Evolutionary conservation across 2,329 filamentous ascomycete species (phyloP), one percentile per base, ranked within the genome.

Genomic region (Fusarium nisikadoi): DNA sequence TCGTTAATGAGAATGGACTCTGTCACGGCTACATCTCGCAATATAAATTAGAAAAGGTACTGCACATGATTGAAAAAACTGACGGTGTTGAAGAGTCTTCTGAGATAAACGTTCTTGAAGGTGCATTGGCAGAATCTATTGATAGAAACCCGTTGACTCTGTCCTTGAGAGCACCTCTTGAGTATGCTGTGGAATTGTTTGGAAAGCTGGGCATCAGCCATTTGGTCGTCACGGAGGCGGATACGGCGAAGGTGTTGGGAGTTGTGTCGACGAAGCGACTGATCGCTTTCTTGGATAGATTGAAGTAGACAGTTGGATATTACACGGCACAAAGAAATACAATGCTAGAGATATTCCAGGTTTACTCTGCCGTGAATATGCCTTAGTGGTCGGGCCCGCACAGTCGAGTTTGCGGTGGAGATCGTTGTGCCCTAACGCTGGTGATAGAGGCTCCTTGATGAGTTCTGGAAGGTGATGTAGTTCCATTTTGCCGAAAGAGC

Each of bases 401-500:
- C 39, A n/a, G 13, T 9, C 38, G 12, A n/a, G 5, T 20, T 8
- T n/a, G 8, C 12, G 13, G 8, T 2, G 7, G 35, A 36, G 20
- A n/a, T n/a, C 1, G 14, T 41, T 14, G 38, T 41, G 38, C 19
- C 12, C 14, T 14, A 8, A 31, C 13, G n/a, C 1, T 3, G 7
- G 8, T 14, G 20, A 13, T 14, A 39, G 8, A n/a, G 19, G 12
- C 8, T 19, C 10, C 11, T 39, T 8, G 35, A 17, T 19, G 19
- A 39, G 19, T n/a, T 42, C 14, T 23, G 9, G 39, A 77, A 82
- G n/a, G 71, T 76, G 27, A 29, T 9, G 27, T 69, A 78, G 80
- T 35, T 76, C 79, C n/a, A 82, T 81, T 0, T 81, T 25, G 12
- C 14, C 83, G 1, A 79, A 82, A 0, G 83, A 86, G 42, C 84